Evolutionary conservation across 148 eudicot species (phyloP), one percentile per base, ranked within the genome.

Genomic region (Vaccinium darrowii): DNA sequence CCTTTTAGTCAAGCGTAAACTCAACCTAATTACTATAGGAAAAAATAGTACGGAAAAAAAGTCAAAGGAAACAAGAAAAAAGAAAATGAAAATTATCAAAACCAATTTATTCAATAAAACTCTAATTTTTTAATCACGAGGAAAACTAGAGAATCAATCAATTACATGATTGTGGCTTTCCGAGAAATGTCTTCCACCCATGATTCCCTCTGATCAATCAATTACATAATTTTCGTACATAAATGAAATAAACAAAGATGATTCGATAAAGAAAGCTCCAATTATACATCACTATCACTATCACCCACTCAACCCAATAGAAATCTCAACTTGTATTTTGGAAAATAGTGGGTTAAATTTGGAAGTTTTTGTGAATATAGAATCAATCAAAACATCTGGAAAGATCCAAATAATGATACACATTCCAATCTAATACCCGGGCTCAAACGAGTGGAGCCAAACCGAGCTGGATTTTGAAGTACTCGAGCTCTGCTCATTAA

Each of bases 341-440:
- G 19, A 62, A 65, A 14, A 9, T 43, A 5, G 47, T 43, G 72
- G 72, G 72, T 23, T 65, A 23, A 1, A 13, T 65, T 65, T 27
- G 30, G 69, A 63, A 63, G 72, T 65, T 9, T 23, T 65, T 65
- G 72, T 30, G 30, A 65, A 65, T 65, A 65, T 10, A 65, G 14
- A 65, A 0, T 65, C 33, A 65, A 65, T 23, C 72, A 10, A 67
- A 65, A 8, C 84, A 82, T 57, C 72, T n/a, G 50, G 73, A 80
- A 74, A 39, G 19, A 30, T 58, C 82, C 19, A 39, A 85, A 72
- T 30, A 13, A 13, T 36, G 6, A 85, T 33, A 56, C 58, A 71
- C 33, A 36, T 50, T 33, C n/a, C 72, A 67, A 27, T 74, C 49
- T 30, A 53, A 36, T 36, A 36, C 39, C 39, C 39, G 47, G 7